Evolutionary conservation across 208 protist species (phyloP).

Genomic region (Leishmania aethiopica): DNA sequence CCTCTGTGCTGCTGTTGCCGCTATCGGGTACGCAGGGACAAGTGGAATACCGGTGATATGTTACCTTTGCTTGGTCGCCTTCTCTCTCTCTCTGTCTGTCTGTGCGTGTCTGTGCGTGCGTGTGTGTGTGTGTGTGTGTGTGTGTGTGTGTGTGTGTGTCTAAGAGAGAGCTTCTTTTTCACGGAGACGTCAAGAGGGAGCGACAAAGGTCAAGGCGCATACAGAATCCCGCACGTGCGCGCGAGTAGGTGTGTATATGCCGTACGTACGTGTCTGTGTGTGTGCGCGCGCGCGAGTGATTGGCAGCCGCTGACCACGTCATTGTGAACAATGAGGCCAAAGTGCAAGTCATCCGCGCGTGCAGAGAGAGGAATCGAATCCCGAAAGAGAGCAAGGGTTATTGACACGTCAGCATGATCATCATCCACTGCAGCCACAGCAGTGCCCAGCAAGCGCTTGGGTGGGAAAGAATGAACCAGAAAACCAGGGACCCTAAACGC

Average conservation of each 20-base stretch:
- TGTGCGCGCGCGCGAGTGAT: neutral
- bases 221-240: neutral
- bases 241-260: neutral
- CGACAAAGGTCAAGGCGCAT: neutral
- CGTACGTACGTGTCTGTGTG: neutral
- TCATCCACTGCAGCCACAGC: neutral
- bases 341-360: neutral
- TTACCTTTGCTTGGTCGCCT: neutral
- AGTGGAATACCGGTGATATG: neutral
- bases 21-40: neutral
- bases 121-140: neutral
- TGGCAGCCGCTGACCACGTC: no score
- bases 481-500: neutral
- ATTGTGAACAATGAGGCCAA: neutral
- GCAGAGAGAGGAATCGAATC: constrained; percentile 4
- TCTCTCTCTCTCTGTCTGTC: neutral
- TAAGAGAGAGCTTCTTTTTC: neutral
- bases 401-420: neutral
- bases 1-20: neutral
- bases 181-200: neutral
- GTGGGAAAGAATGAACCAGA: constrained; percentile 3
- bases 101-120: neutral
- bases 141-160: neutral
- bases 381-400: constrained; percentile 14
- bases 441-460: neutral